Conservation (phyloP, 805 yeast genomes). For the Danielia oregonensis region DNA sequence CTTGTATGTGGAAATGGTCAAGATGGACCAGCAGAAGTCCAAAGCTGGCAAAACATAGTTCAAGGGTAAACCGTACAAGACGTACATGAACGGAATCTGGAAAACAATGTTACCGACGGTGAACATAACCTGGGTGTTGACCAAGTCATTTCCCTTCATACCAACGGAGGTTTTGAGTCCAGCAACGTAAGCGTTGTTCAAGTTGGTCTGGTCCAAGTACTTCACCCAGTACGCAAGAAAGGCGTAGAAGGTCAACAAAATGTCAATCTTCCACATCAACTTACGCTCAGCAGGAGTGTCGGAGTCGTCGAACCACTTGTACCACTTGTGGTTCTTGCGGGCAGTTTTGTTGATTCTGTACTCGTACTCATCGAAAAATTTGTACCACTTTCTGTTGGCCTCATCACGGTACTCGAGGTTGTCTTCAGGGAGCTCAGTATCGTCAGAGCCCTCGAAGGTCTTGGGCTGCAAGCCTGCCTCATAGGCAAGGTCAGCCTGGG, state of each 20-base stretch:
- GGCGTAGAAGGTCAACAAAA: conserved; percentile 22
- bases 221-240: conserved; percentile 33
- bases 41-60: conserved; percentile 18
- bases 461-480: conserved; percentile 8
- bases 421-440: conserved; percentile 1
- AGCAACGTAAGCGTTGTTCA: conserved; percentile 25
- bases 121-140: conserved; percentile 23
- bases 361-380: conserved; percentile 38
- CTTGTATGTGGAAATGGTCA: conserved; percentile 20
- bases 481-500: neutral
- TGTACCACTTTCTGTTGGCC: conserved; percentile 49
- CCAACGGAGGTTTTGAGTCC: conserved; percentile 21
- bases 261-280: conserved; percentile 28
- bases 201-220: conserved; percentile 21
- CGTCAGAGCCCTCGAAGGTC: conserved; percentile 6
- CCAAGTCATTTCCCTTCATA: conserved; percentile 28
- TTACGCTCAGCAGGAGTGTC: conserved; percentile 27
- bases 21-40: conserved; percentile 21
- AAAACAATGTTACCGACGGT: conserved; percentile 23
- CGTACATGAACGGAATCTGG: conserved; percentile 23
- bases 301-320: conserved; percentile 26
- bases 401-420: conserved; percentile 47
- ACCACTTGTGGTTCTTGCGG: conserved; percentile 20
- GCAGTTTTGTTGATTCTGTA: conserved; percentile 19
- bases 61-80: conserved; percentile 21